Evolutionary conservation across 108 stramenopile genomes (phyloP).

Genomic region (Skeletonema tropicum): DNA sequence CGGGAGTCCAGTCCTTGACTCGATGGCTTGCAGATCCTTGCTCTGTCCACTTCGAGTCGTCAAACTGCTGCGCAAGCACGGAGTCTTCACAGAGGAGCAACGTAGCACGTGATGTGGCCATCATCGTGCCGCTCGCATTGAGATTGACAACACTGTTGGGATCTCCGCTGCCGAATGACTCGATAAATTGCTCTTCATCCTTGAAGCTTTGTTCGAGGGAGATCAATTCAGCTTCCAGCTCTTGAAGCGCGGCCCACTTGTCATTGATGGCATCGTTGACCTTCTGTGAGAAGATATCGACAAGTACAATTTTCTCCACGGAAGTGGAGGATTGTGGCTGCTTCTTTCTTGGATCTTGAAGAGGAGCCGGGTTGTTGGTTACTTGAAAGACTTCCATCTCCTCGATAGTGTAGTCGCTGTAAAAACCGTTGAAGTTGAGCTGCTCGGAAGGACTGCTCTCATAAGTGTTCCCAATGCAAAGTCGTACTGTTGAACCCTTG

Average conservation of each 20-base stretch:
- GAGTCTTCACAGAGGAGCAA: conserved; percentile 11
- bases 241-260: conserved; percentile 12
- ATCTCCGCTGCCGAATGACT: conserved; percentile 7
- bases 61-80: conserved; percentile 15
- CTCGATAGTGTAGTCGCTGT: background rate
- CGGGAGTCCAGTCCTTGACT: conserved; percentile 19
- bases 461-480: background rate
- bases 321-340: background rate
- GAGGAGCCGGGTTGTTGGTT: background rate
- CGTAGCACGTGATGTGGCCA: conserved; percentile 8
- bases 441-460: background rate
- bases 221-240: conserved; percentile 6
- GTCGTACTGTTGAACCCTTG: too few relatives aligned
- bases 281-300: background rate
- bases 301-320: background rate
- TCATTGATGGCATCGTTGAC: conserved; percentile 22
- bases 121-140: conserved; percentile 19
- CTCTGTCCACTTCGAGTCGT: conserved; percentile 3
- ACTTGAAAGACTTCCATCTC: conserved; percentile 8
- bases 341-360: conserved; percentile 3
- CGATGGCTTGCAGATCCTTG: background rate
- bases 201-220: conserved; percentile 23
- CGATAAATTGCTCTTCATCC: conserved; percentile 21
- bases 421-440: too few relatives aligned
- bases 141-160: conserved; percentile 9